Conservation (phyloP, 257 asterid species). For the Schizonepeta tenuifolia region DNA sequence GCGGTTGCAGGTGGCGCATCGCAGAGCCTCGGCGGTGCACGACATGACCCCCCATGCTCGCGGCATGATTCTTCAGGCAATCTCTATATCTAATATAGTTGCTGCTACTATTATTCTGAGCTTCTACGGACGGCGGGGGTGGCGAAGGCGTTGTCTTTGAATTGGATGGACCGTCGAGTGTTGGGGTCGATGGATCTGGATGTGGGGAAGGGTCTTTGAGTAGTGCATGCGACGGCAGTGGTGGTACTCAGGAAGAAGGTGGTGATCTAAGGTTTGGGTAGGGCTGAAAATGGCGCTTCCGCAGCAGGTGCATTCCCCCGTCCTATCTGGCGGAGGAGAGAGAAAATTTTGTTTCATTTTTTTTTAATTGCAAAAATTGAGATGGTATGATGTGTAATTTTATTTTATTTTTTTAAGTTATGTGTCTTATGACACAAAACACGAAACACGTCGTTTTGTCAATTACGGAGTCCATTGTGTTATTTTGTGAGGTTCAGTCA, state of each 20-base stretch:
- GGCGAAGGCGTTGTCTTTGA: slow-evolving; percentile 31
- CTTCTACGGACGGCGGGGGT: slow-evolving; percentile 19
- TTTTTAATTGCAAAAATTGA: too few relatives aligned
- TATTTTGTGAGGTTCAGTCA: too few relatives aligned
- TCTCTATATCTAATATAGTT: slow-evolving; percentile 50
- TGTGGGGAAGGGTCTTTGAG: slow-evolving; percentile 46
- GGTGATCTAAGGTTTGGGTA: slow-evolving; percentile 72
- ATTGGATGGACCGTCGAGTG: slow-evolving; percentile 28
- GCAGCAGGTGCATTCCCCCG: slow-evolving; percentile 46
- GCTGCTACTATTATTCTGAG: background rate
- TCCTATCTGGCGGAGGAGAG: slow-evolving; percentile 43
- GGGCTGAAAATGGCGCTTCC: slow-evolving; percentile 57
- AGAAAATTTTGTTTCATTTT: too few relatives aligned
- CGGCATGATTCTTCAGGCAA: slow-evolving; percentile 90
- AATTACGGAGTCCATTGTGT: too few relatives aligned
- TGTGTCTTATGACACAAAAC: too few relatives aligned
- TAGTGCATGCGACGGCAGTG: slow-evolving; percentile 16
- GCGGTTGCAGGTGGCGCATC: slow-evolving; percentile 90
- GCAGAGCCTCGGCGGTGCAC: slow-evolving; percentile 55
- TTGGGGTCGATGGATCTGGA: slow-evolving; percentile 58
- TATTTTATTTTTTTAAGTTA: too few relatives aligned
- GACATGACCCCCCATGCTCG: slow-evolving; percentile 67
- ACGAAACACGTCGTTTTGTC: too few relatives aligned
- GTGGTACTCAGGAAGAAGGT: background rate
- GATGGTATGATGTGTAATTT: too few relatives aligned